Base-by-base conservation (phyloP, 768 basidiomycete genomes). In the Phaeolepiota aurea region DNA sequence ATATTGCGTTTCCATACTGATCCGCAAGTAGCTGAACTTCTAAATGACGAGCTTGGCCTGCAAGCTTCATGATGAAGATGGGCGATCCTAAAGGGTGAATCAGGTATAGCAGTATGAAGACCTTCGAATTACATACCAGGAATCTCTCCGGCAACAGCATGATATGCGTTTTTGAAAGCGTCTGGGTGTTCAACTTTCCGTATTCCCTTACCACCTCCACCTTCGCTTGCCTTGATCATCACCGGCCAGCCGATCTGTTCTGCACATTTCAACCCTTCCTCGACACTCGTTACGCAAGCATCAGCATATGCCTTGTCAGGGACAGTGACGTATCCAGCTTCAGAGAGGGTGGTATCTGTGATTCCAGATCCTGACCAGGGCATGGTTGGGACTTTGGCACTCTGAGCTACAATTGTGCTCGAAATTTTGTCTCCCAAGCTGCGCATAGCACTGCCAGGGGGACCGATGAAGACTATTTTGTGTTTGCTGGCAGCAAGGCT, bases 161-260 rank as follows among this genome's bases (percentile, higher is more conserved):
- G 76, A 63, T 81, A 99, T 20, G 92, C 83, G 55, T 92, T 94
- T 66, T 87, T 92, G 73, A 99, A 98, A 37, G 77, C 76, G 34
- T 91, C 87, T 1, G 83, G 68, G 36, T 68, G 65, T 37, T 94
- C 89, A 20, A 99, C 96, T 67, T 87, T 98, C 41, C 96, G 74
- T 44, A 99, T 99, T 64, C 96, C 96, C 63, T 99, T 99, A 44
- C 96, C 96, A 62, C 96, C 96, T 51, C 96, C 96, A 49, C 96
- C 96, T 62, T 99, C 96, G 48, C 87, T 91, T 3, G 96, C 96
- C 70, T 99, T 99, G 69, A 99, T 98, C 96, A 99, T 99, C 47
- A 99, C 80, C 0, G 96, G 96, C 74, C 77, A 98, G 9, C 94
- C 93, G 38, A 99, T 96, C 56, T 79, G 65, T 57, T 90, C 82